phyloP scores from a whole-genome alignment of 2,329 filamentous ascomycete species.

The Chaetomium strumarium region DNA sequence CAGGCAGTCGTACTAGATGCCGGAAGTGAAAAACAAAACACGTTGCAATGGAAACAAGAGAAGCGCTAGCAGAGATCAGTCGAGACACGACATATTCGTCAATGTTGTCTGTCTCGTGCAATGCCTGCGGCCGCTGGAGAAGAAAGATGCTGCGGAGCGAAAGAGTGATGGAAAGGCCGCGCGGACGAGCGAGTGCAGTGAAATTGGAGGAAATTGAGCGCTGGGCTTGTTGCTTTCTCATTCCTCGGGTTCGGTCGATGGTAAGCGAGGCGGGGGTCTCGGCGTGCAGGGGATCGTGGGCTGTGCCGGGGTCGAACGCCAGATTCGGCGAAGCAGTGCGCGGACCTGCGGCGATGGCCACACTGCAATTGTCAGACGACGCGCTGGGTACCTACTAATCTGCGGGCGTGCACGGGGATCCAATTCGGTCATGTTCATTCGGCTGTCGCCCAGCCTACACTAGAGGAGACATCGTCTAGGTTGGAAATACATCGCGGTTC shows the following conservation, averaged over 20 bases:
- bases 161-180: neutral
- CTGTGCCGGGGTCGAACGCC: constrained; percentile 1
- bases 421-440: neutral
- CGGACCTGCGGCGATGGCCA: neutral
- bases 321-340: constrained; percentile 8
- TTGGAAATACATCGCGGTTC: too few species aligned
- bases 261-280: neutral
- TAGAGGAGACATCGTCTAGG: too few species aligned
- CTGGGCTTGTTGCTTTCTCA: constrained; percentile 4
- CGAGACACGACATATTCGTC: neutral
- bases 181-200: neutral
- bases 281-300: neutral
- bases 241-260: constrained; percentile 1
- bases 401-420: neutral
- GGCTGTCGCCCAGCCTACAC: too few species aligned
- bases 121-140: neutral
- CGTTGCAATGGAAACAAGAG: neutral
- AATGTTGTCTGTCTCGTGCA: neutral
- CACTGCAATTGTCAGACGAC: constrained; percentile 1
- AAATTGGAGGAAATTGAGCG: constrained; percentile 10
- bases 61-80: neutral
- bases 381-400: neutral
- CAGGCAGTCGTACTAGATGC: neutral
- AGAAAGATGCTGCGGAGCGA: neutral
- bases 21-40: constrained; percentile 1